These are phyloP conservation scores for Coemansia sp. DNA, from an alignment of 192 early-diverging fungal genomes.

Conservation along the genomic window DNA sequence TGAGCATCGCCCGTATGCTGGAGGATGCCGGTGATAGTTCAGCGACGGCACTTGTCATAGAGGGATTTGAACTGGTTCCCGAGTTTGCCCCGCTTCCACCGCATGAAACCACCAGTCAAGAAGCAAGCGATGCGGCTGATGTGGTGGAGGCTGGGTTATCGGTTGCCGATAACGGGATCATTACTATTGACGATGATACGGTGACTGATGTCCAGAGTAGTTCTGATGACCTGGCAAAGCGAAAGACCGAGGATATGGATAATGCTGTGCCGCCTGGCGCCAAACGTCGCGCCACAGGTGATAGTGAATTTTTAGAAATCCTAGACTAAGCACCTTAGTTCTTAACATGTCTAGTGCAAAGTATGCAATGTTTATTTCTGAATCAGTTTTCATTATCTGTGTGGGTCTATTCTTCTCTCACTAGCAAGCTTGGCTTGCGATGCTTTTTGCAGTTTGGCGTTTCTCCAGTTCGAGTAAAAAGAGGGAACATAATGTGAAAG, in stretches of 20 bases:
- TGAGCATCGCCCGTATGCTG: constrained; percentile 22
- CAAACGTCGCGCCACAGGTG: constrained; percentile 28
- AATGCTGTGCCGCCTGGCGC: not conserved
- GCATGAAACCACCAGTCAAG: not conserved
- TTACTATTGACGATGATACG: constrained; percentile 10
- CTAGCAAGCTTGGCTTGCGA: not conserved
- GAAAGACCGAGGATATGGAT: constrained; percentile 16
- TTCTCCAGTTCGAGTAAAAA: no score
- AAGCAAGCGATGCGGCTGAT: not conserved
- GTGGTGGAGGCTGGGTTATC: not conserved
- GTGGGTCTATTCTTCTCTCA: no score
- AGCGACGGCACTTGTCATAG: constrained; percentile 9
- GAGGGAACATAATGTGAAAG: not conserved
- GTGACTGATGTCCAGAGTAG: not conserved
- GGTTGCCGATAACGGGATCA: constrained; percentile 17
- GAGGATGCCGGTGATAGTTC: not conserved
- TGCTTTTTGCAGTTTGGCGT: no score
- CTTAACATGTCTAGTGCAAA: not conserved
- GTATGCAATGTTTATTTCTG: no score
- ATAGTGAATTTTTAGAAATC: constrained; percentile 1
- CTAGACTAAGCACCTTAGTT: not conserved
- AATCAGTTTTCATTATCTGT: no score
- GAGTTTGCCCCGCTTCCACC: constrained; percentile 34
- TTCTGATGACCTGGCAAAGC: constrained; percentile 32
- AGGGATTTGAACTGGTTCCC: constrained; percentile 33